Evolutionary conservation across 306 rosid species (phyloP), one percentile per base, ranked within the genome.

Genomic region (Lupinus albus): DNA sequence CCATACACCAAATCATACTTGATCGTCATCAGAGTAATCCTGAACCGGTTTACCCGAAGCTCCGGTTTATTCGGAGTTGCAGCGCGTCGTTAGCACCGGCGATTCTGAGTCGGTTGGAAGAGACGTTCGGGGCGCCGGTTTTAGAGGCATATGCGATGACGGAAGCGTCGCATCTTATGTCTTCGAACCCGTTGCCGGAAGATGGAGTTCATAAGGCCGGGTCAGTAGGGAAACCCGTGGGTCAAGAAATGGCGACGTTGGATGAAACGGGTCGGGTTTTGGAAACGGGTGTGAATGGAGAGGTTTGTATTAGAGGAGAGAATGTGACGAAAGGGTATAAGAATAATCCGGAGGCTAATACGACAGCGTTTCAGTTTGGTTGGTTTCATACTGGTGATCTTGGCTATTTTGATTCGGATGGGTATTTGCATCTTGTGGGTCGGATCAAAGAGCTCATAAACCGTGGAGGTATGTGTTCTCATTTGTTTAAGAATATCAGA

Each of bases 121-220:
- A 79, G 42, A 47, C 88, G 0, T 86, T 93, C 64, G 81, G 87
- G 8, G 91, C 98, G 7, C 96, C 98, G 16, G 98, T 89, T 35
- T 67, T 93, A 73, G 98, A 93, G 76, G 87, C 98, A 0, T 93
- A 93, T 56, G 98, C 98, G 1, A 93, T 93, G 98, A 93, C 98
- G 0, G 98, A 93, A 44, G 98, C 98, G 7, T 9, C 96, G 2
- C 98, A 93, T 85, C 61, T 78, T 0, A 89, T 89, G 98, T 39
- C 84, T 0, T 88, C 98, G 15, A 93, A 88, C 61, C 98, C 95
- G 33, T 69, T 93, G 32, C 96, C 94, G 20, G 81, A 80, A 25
- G 83, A 89, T 17, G 98, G 98, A 14, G 71, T 45, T 5, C 95
- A 89, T 76, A 93, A 88, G 25, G 56, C 97, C 35, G 97, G 98